Conservation (phyloP, 192 early-diverging fungal genomes). For the Dimargaris xerosporica region DNA sequence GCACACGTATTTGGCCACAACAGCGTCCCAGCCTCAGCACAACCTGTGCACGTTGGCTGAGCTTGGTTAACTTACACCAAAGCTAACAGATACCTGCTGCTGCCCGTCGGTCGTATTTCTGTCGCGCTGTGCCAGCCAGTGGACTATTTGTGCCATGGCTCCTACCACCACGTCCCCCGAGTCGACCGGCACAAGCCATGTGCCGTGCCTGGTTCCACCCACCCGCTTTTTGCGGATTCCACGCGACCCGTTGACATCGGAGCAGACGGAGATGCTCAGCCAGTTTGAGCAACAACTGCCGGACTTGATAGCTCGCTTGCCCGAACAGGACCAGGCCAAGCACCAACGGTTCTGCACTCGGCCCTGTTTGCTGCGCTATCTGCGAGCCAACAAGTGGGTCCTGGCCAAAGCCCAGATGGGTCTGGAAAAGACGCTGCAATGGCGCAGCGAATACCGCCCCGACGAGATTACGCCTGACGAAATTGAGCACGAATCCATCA, state of each 20-base stretch:
- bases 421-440: slow-evolving; percentile 58
- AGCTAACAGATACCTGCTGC: no score
- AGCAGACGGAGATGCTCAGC: slow-evolving; percentile 9
- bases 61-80: no score
- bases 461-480: slow-evolving; percentile 49
- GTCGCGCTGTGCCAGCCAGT: no score
- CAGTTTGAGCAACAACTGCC: slow-evolving; percentile 1
- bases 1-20: no score
- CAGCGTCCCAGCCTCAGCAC: no score
- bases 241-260: not conserved
- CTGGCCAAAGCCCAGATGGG: slow-evolving; percentile 42
- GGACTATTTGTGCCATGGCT: not conserved
- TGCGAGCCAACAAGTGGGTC: slow-evolving; percentile 58
- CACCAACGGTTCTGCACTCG: slow-evolving; percentile 14
- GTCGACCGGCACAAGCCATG: not conserved
- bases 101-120: no score
- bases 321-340: not conserved
- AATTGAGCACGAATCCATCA: slow-evolving; percentile 56
- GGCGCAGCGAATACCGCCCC: slow-evolving; percentile 61
- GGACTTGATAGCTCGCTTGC: not conserved
- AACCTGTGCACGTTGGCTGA: no score
- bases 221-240: not conserved
- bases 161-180: not conserved
- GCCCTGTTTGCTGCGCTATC: slow-evolving; percentile 47
- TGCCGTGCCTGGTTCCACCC: slow-evolving; percentile 1